These are phyloP conservation scores for Mycena maculata DNA, from an alignment of 768 basidiomycete species.

Conservation along the genomic window DNA sequence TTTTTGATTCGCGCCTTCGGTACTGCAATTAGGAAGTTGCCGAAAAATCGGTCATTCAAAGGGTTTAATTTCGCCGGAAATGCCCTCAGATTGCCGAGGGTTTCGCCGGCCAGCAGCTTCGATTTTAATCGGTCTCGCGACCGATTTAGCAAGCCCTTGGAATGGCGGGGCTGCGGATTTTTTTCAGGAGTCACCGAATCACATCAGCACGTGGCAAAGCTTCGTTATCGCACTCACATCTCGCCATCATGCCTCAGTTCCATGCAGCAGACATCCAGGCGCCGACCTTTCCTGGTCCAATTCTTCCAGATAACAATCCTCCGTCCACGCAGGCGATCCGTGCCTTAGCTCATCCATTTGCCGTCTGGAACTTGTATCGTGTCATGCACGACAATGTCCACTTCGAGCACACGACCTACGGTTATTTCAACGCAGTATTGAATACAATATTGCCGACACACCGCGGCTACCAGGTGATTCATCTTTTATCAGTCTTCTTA, in stretches of 20 bases:
- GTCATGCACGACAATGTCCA: slow-evolving; percentile 2
- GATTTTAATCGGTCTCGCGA: too few species aligned
- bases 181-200: too few species aligned
- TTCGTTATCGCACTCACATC: slow-evolving; percentile 1
- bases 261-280: background rate
- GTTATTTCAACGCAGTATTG: background rate
- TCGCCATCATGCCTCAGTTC: slow-evolving; percentile 5
- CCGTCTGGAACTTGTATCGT: slow-evolving; percentile 10
- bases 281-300: background rate
- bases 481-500: slow-evolving; percentile 2
- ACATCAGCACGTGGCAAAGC: background rate
- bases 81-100: too few species aligned
- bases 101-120: too few species aligned
- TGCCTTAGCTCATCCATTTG: background rate
- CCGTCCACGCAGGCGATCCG: background rate
- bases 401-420: slow-evolving; percentile 1
- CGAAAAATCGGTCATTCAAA: too few species aligned
- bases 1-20: too few species aligned
- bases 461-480: background rate
- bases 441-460: background rate
- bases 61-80: too few species aligned
- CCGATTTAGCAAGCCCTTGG: too few species aligned
- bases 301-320: slow-evolving; percentile 1
- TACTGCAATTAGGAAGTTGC: too few species aligned
- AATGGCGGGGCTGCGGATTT: too few species aligned